A percentile compares a stretch with the other conserved stretches of the same genome.
These are phyloP conservation scores for Teratosphaeria epicoccoides DNA, from an alignment of 2,329 filamentous ascomycete genomes.

Conservation along the genomic window DNA sequence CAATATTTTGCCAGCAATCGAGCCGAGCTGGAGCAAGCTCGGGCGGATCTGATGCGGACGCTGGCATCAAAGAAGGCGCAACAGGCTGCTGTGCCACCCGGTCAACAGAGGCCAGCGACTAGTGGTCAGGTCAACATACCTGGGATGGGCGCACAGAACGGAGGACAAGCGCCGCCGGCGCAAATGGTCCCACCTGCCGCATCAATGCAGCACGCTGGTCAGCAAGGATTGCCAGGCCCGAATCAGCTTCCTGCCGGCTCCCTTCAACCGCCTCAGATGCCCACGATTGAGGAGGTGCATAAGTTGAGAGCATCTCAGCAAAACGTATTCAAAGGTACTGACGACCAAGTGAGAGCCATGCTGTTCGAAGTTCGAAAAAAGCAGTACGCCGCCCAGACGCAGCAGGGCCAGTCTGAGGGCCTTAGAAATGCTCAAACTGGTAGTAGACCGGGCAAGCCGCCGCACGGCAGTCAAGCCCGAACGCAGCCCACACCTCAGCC, in stretches of 20 bases:
- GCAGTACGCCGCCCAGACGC: constrained; percentile 16
- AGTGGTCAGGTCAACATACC: background rate
- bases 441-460: background rate
- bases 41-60: constrained; percentile 27
- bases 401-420: constrained; percentile 8
- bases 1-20: constrained; percentile 17
- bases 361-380: constrained; percentile 10
- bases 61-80: constrained; percentile 16
- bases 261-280: constrained; percentile 15
- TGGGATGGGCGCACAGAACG: constrained; percentile 6
- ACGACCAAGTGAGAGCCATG: constrained; percentile 34
- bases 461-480: background rate
- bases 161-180: constrained; percentile 26
- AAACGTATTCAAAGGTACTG: constrained; percentile 24
- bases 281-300: constrained; percentile 32
- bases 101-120: background rate
- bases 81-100: constrained; percentile 6
- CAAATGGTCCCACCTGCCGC: constrained; percentile 29
- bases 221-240: background rate
- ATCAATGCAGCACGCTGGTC: constrained; percentile 10
- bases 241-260: constrained; percentile 5
- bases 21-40: constrained; percentile 26
- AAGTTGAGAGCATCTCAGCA: constrained; percentile 25
- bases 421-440: constrained; percentile 9
- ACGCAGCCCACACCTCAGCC: constrained; percentile 16